A percentile compares a stretch with the other conserved stretches of the same genome.
These are phyloP conservation scores for Pichia paraexigua DNA, from an alignment of 805 yeast genomes.

Conservation along the genomic window DNA sequence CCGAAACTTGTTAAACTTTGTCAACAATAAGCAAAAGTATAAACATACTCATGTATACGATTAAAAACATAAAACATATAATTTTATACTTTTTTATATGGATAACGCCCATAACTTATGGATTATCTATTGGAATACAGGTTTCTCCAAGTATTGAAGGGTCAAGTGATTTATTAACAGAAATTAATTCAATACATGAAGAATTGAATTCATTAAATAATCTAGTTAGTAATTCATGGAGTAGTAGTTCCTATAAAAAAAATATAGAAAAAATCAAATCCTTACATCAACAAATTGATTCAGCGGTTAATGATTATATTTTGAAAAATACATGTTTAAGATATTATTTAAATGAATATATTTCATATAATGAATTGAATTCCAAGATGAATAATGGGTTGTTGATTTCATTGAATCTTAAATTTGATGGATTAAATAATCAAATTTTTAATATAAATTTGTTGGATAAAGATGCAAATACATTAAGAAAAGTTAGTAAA, in stretches of 20 bases:
- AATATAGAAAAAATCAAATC: neutral
- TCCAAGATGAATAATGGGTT: conserved; percentile 3
- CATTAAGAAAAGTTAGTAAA: conserved; percentile 20
- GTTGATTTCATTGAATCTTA: conserved; percentile 18
- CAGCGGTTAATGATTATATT: conserved; percentile 4
- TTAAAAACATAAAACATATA: neutral
- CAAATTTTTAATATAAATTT: conserved; percentile 21
- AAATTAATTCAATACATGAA: conserved; percentile 5
- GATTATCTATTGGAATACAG: conserved; percentile 3
- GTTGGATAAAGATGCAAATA: conserved; percentile 23
- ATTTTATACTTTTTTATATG: neutral
- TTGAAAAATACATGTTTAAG: conserved; percentile 12
- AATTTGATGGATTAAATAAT: conserved; percentile 9
- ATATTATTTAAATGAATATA: conserved; percentile 11
- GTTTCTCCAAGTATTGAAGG: conserved; percentile 1
- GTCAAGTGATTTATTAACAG: conserved; percentile 1
- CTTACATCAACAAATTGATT: neutral
- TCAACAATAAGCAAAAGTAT: neutral
- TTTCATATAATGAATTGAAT: conserved; percentile 3
- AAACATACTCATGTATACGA: too few species aligned
- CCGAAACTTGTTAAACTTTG: neutral
- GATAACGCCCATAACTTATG: neutral
- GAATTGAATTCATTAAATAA: neutral
- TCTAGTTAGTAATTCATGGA: neutral
- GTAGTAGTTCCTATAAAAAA: neutral